Percentiles rank a stretch among this genome's conserved stretches.
These are phyloP conservation scores for Fusarium sp. DNA, from an alignment of 2,329 filamentous ascomycete species.

Conservation along the genomic window DNA sequence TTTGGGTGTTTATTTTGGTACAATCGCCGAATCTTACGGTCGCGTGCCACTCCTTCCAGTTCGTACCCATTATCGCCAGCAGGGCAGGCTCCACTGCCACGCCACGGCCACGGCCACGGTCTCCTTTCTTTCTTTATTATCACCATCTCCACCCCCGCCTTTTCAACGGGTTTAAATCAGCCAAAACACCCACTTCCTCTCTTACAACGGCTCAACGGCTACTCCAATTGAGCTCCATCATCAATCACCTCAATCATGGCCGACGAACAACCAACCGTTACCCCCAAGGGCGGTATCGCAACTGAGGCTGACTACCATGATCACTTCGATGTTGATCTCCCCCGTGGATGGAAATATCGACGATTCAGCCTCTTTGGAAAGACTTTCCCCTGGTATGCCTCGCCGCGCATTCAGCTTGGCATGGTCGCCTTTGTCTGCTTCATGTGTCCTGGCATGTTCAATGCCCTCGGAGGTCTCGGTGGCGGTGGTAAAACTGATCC, in stretches of 20 bases:
- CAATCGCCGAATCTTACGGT: constrained; percentile 7
- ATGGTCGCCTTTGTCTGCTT: constrained; percentile 68
- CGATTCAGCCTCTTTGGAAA: constrained; percentile 31
- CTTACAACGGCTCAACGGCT: not conserved
- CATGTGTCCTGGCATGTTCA: constrained; percentile 78
- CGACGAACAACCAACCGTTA: constrained; percentile 1
- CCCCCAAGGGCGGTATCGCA: constrained; percentile 8
- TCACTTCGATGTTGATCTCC: constrained; percentile 13
- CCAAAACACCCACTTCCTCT: not conserved
- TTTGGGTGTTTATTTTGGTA: constrained; percentile 10
- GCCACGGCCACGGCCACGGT: not conserved
- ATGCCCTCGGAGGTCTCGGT: constrained; percentile 71
- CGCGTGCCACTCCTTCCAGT: constrained; percentile 5
- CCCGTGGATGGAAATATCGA: constrained; percentile 39
- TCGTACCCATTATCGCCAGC: not conserved
- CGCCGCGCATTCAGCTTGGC: constrained; percentile 74
- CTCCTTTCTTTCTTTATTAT: not conserved
- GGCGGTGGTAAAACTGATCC: constrained; percentile 63
- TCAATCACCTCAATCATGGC: constrained; percentile 11
- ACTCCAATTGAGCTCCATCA: not conserved
- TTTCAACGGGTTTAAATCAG: constrained; percentile 21
- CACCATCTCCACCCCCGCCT: constrained; percentile 4
- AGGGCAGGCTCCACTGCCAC: not conserved
- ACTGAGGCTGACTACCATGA: constrained; percentile 22
- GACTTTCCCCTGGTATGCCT: constrained; percentile 69